Base-by-base conservation (phyloP, 2,329 filamentous ascomycete species). In the Dryadomyces quercivorus region DNA sequence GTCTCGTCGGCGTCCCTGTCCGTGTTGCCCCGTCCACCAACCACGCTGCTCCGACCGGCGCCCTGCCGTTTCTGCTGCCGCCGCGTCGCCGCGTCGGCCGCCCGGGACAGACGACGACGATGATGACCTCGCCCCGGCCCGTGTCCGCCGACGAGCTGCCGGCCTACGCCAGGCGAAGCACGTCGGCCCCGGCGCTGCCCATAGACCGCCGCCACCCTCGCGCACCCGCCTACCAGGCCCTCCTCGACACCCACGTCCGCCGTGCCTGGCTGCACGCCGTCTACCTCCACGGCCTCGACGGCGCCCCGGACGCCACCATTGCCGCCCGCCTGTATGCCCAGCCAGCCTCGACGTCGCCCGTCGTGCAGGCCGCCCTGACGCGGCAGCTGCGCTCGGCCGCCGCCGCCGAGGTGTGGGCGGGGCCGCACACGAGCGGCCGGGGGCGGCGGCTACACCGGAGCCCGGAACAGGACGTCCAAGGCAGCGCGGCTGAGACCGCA, bases 191-290 rank as follows among this genome's bases (percentile, higher is more conserved):
- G 6, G 13, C 12, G 15, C 42, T 20, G 9, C 20, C 31, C 26
- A n/a, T n/a, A n/a, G 16, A 34, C 49, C 21, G 26, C 54, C 3
- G 21, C 2, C 42, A 45, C 36, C 53, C 1, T 15, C 56, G 52
- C 57, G 76, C 85, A 58, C 84, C 90, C 63, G 85, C 86, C 58
- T 95, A 95, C 71, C 74, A 83, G 56, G 80, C 89, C 48, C 77
- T 97, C 15, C 71, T 95, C 18, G 85, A 91, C 60, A 77, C 84
- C 62, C 76, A 78, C 57, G 80, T 98, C 74, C 85, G 91, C 59
- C 85, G 84, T 68, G 91, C 91, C 56, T 97, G 90, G 89, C 80
- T 97, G 10, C 86, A 92, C 68, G 76, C 83, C 47, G 75, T 97
- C 56, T 97, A 97, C 73, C 73, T 97, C 31, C 42, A 53, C 26